Evolutionary conservation across 805 yeast genomes (phyloP).

Genomic region (Metschnikowia lachancei): DNA sequence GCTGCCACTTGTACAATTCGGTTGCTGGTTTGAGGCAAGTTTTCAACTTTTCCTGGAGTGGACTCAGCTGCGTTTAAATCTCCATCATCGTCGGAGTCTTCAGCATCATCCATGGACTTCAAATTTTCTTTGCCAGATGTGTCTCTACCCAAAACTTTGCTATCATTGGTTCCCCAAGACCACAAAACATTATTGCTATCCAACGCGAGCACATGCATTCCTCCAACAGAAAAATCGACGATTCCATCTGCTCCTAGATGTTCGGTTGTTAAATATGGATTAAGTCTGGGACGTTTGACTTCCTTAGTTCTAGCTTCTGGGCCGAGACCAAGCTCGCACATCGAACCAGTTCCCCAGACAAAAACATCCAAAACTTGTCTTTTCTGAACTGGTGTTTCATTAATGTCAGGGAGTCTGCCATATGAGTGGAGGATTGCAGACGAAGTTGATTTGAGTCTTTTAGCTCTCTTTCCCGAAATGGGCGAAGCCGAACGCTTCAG

Average conservation of each 20-base stretch:
- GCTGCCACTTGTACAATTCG: conserved; percentile 82
- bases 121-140: conserved; percentile 63
- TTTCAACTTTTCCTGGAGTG: conserved; percentile 77
- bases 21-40: conserved; percentile 49
- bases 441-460: conserved; percentile 30
- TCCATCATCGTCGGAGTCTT: conserved; percentile 58
- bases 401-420: conserved; percentile 46
- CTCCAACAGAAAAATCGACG: conserved; percentile 90
- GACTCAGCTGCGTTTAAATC: conserved; percentile 87
- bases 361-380: conserved; percentile 65
- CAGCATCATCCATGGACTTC: conserved; percentile 61
- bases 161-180: conserved; percentile 98
- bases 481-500: conserved; percentile 25
- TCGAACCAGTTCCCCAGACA: conserved; percentile 95
- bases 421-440: conserved; percentile 50
- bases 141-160: conserved; percentile 87
- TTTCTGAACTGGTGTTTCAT: conserved; percentile 37
- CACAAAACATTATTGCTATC: conserved; percentile 77
- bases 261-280: conserved; percentile 65
- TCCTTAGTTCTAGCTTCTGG: conserved; percentile 89
- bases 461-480: conserved; percentile 22
- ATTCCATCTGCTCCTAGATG: conserved; percentile 52
- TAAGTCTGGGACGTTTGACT: conserved; percentile 92
- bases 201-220: conserved; percentile 87
- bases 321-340: conserved; percentile 98